Base-by-base conservation (phyloP, 352 stramenopile species). In the Phytopythium aichiense region DNA sequence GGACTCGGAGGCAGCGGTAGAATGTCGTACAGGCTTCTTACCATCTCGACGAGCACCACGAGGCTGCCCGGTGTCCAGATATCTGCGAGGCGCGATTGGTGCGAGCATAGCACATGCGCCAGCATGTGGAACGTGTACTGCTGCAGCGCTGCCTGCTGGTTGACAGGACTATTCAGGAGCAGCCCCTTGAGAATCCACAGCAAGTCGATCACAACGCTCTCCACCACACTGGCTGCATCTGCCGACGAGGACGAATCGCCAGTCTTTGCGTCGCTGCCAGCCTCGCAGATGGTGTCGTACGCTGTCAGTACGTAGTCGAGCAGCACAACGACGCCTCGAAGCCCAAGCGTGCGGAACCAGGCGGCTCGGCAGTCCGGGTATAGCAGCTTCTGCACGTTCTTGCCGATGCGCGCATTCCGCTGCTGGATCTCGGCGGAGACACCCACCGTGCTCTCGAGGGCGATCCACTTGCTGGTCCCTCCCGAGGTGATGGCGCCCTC, bases 341-440 rank as follows among this genome's bases (percentile, higher is more conserved):
- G 61, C 0, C 85, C 83, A n/a, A 92, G 37, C 0, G 74, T 64
- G 18, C 77, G 70, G 64, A 75, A 76, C 85, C 85, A 94, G 7
- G 63, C 69, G 15, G 76, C 63, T 22, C 74, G 74, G 18, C 61
- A 74, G 18, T 91, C 74, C 0, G 72, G 63, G 8, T 72, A 72
- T 1, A 75, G 56, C 25, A 74, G 61, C 60, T 89, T 89, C 13
- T 64, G 49, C 0, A 90, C 85, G 28, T 61, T 77, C 43, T 87
- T 90, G 0, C 79, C 78, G 8, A 92, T 60, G 1, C 77, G 68
- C 11, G 81, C 82, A 45, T 88, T 88, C 6, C 83, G 81, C 45
- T 94, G 82, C 55, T 91, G 81, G 22, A 94, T 90, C 61, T 91
- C 85, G 16, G 82, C 77, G 12, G 79, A 92, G 2, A 71, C 56